Base-by-base conservation (phyloP, 2,329 filamentous ascomycete genomes). In the Monosporascus sp. region DNA sequence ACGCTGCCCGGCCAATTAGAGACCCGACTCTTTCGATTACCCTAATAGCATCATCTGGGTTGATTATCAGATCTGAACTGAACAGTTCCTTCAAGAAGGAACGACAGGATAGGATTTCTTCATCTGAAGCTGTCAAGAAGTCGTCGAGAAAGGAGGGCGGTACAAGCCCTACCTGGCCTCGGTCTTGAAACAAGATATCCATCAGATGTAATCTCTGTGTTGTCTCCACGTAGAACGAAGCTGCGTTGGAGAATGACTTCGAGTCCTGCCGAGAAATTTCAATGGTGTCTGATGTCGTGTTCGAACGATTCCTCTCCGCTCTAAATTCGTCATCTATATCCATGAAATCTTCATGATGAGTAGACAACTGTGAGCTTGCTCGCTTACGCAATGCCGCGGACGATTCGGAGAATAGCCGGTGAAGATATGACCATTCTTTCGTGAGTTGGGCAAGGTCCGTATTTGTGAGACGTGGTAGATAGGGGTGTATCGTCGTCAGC, bases 281-380 rank as follows among this genome's bases (percentile, higher is more conserved):
- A 20, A 68, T 60, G 1, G 58, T 53, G 35, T 69, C 72, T 31
- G 72, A 65, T 1, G 64, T 55, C 17, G 68, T 65, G 48, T 72
- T 75, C 25, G 66, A 70, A 24, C 74, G 75, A 56, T 78, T 84
- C 50, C 73, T 73, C 58, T 87, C 82, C 0, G 83, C 83, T 41
- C 82, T 80, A 51, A 87, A 84, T 2, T 81, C 80, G 14, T 81
- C 76, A 60, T 90, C 87, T 5, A 90, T 50, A 35, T 66, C 64
- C 62, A 66, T 65, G 27, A 54, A 55, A 37, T 66, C 64, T 38
- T 56, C 54, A 24, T 59, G 54, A 3, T 62, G 50, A 11, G 47
- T 9, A 1, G 67, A 68, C 0, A 65, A 65, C 48, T 71, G 70
- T 25, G 66, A 67, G 6, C 57, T 50, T 8, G 63, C 55, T 47